Conservation (phyloP, 1,284 basidiomycete species). For the Trichosporon ovoides region DNA sequence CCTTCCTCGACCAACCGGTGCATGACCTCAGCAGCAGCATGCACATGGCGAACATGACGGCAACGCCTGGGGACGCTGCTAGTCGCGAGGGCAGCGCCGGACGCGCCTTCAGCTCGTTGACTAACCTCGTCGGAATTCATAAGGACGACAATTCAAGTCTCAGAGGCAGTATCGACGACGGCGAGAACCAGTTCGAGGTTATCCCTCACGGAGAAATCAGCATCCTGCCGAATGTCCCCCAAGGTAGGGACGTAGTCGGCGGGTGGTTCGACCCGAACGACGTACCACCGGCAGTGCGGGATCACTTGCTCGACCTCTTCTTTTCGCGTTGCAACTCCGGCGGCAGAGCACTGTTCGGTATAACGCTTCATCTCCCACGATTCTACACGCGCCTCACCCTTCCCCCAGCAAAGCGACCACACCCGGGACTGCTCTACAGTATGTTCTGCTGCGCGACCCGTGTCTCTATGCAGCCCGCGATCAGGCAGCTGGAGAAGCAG, state of each 20-base stretch:
- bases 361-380: slow-evolving; percentile 23
- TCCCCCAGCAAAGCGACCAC: slow-evolving; percentile 26
- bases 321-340: slow-evolving; percentile 20
- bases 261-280: slow-evolving; percentile 40
- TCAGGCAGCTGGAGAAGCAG: slow-evolving; percentile 28
- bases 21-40: slow-evolving; percentile 15
- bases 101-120: background rate
- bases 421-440: slow-evolving; percentile 27
- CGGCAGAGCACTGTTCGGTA: slow-evolving; percentile 4
- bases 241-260: slow-evolving; percentile 22
- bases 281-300: slow-evolving; percentile 30
- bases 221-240: slow-evolving; percentile 15
- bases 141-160: background rate
- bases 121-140: background rate
- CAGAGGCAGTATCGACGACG: slow-evolving; percentile 1
- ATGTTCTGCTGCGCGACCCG: slow-evolving; percentile 24
- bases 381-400: slow-evolving; percentile 28
- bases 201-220: slow-evolving; percentile 11
- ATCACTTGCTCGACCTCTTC: slow-evolving; percentile 33
- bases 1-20: slow-evolving; percentile 21
- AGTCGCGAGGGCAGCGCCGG: background rate
- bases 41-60: slow-evolving; percentile 5
- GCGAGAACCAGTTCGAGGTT: slow-evolving; percentile 3
- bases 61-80: background rate
- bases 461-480: slow-evolving; percentile 25